These are phyloP conservation scores for Alternaria atra DNA, from an alignment of 2,329 filamentous ascomycete genomes.

Conservation along the genomic window DNA sequence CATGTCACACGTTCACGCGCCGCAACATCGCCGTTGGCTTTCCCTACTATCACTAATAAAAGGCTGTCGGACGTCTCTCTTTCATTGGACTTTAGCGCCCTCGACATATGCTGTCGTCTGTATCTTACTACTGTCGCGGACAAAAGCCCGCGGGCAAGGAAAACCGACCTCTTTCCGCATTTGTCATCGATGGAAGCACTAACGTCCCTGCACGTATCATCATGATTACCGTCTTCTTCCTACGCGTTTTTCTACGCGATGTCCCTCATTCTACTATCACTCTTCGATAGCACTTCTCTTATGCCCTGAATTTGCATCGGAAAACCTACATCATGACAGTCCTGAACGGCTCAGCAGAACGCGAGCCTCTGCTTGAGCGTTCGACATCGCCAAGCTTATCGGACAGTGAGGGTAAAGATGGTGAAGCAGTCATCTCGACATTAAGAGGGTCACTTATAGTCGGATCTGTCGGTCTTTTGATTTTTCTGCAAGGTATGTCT, in stretches of 20 bases:
- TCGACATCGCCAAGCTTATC: constrained; percentile 30
- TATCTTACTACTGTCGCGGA: constrained; percentile 10
- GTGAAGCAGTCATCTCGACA: constrained; percentile 33
- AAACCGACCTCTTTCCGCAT: constrained; percentile 25
- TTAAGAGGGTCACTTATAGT: constrained; percentile 55
- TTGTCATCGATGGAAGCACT: constrained; percentile 27
- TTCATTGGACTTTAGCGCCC: not conserved
- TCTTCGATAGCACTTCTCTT: not conserved
- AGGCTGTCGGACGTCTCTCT: not conserved
- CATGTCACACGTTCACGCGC: constrained; percentile 12
- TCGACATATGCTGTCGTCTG: not conserved
- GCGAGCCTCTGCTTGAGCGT: constrained; percentile 38
- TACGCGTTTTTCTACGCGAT: constrained; percentile 6
- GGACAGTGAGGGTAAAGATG: constrained; percentile 31
- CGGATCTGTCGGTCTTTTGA: constrained; percentile 64
- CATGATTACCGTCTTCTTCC: constrained; percentile 10
- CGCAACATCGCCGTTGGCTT: constrained; percentile 2
- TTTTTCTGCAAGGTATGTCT: constrained; percentile 66
- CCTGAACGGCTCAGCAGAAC: constrained; percentile 30
- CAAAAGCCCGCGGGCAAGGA: constrained; percentile 21
- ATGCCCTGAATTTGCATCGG: not conserved
- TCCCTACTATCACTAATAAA: not conserved
- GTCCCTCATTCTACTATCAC: not conserved
- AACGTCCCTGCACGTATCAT: constrained; percentile 18
- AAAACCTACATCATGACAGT: constrained; percentile 22